Base-by-base conservation (phyloP, 768 basidiomycete species). In the Mycena kentingensis region DNA sequence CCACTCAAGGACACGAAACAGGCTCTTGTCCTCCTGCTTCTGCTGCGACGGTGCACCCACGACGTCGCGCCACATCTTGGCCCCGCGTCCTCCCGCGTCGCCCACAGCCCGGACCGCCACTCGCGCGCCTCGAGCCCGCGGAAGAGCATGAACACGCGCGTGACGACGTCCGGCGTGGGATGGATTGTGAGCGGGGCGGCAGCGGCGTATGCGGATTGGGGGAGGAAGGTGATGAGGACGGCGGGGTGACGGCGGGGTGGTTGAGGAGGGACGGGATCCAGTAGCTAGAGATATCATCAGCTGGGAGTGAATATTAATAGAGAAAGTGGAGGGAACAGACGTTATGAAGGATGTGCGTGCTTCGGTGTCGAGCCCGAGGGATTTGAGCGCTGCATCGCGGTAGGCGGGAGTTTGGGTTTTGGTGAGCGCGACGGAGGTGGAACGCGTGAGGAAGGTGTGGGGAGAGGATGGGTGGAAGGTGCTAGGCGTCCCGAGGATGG, bases 91-190 rank as follows among this genome's bases (percentile, higher is more conserved):
- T 60, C 64, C 2, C 61, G 53, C 27, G 42, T 35, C 4, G 71
- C 67, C 5, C 41, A 51, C 1, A 46, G 34, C 77, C 75, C 77
- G 2, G 37, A 39, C 2, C 25, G 43, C 3, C 62, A 18, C 1
- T 69, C 62, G 0, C 53, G 60, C 3, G 58, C 57, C 7, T 37
- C 24, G 1, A 79, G 58, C 1, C 75, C 75, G 18, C 67, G 61
- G 61, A 78, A 81, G 3, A 79, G 58, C 77, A 80, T 77, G 57
- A 80, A 79, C 11, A 80, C 64, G 6, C 76, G 73, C 0, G 69
- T 73, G 8, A 77, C 65, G 39, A 75, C 65, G 49, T 77, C 76
- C 13, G 79, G 77, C 28, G 51, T 29, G 1, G 80, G 80, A 2
- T 48, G 53, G 41, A 80, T 53, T 2, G 58, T 55, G 15, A 80